Conservation (phyloP, 2,329 filamentous ascomycete species). For the Nothophaeocryptopus gaeumannii region DNA sequence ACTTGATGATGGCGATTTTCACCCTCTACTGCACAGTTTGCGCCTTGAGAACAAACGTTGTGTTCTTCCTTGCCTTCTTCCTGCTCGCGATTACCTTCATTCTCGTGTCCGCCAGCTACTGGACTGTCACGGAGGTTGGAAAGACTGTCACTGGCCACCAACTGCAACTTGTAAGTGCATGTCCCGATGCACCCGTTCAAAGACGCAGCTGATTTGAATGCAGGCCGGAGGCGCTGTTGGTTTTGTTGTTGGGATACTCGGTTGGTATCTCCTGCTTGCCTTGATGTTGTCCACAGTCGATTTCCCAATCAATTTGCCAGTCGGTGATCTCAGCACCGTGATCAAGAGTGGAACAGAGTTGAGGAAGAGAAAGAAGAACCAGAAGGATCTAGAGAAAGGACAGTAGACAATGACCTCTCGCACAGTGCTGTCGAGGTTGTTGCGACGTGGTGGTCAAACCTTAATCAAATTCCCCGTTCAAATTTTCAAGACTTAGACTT, state of each 20-base stretch:
- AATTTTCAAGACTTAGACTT: no score
- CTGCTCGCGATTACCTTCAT: slow-evolving; percentile 21
- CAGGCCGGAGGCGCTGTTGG: slow-evolving; percentile 20
- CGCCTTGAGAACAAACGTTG: slow-evolving; percentile 16
- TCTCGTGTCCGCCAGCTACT: slow-evolving; percentile 17
- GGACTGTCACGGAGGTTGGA: slow-evolving; percentile 13
- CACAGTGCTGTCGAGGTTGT: no score
- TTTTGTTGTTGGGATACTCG: slow-evolving; percentile 20
- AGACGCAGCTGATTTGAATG: not conserved
- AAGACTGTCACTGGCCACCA: slow-evolving; percentile 4
- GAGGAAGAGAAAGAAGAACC: slow-evolving; percentile 16
- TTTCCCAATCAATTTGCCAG: slow-evolving; percentile 21
- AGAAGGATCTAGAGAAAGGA: slow-evolving; percentile 14
- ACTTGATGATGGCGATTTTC: slow-evolving; percentile 23
- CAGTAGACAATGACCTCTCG: not conserved
- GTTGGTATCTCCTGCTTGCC: slow-evolving; percentile 23
- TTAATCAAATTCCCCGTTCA: no score
- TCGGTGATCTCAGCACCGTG: slow-evolving; percentile 21
- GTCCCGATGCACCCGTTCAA: not conserved
- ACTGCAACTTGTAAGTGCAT: slow-evolving; percentile 8
- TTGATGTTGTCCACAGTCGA: slow-evolving; percentile 23
- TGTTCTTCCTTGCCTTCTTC: slow-evolving; percentile 22
- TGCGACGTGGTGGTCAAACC: no score
- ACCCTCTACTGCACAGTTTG: slow-evolving; percentile 23
- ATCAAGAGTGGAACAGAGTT: slow-evolving; percentile 16